phyloP scores from a whole-genome alignment of 1,139 yeast species.

The Scheffersomyces segobiensis region DNA sequence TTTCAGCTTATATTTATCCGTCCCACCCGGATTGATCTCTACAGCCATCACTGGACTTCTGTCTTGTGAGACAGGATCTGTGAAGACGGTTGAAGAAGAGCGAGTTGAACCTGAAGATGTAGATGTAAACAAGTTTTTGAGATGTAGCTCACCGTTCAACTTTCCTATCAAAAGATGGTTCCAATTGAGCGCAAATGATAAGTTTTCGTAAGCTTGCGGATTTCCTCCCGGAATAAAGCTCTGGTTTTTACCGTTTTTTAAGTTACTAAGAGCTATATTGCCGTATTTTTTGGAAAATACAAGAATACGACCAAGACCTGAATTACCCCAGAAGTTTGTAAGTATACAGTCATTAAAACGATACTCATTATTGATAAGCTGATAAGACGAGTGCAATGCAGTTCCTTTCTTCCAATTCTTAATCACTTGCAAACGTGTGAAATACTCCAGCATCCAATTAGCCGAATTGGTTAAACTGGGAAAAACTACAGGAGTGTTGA shows the following conservation, averaged over 20 bases:
- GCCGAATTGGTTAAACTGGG: conserved; percentile 57
- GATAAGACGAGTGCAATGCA: conserved; percentile 31
- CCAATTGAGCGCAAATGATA: conserved; percentile 33
- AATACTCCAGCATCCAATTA: conserved; percentile 59
- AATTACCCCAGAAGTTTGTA: conserved; percentile 40
- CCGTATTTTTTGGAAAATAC: conserved; percentile 36
- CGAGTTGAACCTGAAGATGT: conserved; percentile 30
- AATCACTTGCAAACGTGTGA: conserved; percentile 41
- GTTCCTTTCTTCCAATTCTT: conserved; percentile 56
- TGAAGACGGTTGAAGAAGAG: conserved; percentile 20
- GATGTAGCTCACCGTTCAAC: conserved; percentile 27
- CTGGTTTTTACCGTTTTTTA: conserved; percentile 43
- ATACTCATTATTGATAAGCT: conserved; percentile 26
- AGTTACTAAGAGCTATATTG: conserved; percentile 37
- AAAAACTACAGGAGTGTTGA: conserved; percentile 45
- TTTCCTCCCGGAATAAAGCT: conserved; percentile 43
- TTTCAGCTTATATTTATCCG: conserved; percentile 25
- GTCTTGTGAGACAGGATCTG: conserved; percentile 7
- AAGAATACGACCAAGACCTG: conserved; percentile 37
- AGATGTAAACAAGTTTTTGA: conserved; percentile 36
- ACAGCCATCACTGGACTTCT: conserved; percentile 20
- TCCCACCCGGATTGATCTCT: conserved; percentile 18
- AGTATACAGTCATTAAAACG: conserved; percentile 28
- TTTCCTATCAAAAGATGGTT: conserved; percentile 34
- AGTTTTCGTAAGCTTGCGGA: conserved; percentile 19